Conservation (phyloP, 306 rosid species). For the Amphicarpaea edgeworthii region DNA sequence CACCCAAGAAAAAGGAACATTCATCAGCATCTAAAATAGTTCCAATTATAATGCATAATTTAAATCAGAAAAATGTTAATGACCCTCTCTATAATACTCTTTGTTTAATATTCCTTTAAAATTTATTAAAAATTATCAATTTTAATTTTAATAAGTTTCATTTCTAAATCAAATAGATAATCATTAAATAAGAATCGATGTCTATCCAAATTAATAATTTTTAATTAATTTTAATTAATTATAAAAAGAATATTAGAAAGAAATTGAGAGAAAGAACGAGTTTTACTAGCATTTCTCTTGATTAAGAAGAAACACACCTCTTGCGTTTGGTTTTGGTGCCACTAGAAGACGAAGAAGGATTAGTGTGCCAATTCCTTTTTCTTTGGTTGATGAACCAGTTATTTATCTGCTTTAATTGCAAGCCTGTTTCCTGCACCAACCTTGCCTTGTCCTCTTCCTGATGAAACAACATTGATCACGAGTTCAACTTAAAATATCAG, state of each 20-base stretch:
- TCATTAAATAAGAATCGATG: no score
- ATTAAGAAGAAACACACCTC: slow-evolving; percentile 60
- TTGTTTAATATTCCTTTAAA: no score
- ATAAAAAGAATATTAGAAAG: no score
- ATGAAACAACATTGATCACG: slow-evolving; percentile 45
- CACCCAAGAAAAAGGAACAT: slow-evolving; percentile 9
- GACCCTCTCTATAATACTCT: no score
- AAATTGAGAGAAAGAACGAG: no score
- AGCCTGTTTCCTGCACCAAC: slow-evolving; percentile 93
- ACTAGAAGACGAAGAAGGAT: slow-evolving; percentile 71
- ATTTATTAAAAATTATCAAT: neutral
- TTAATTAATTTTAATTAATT: no score
- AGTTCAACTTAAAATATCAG: neutral
- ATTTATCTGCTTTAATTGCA: slow-evolving; percentile 76
- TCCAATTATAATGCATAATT: no score
- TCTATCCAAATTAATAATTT: no score
- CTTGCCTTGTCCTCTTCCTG: slow-evolving; percentile 95
- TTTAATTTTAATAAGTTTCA: no score
- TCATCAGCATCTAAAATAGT: neutral
- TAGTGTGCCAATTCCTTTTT: slow-evolving; percentile 92
- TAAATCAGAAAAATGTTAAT: no score
- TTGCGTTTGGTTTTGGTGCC: slow-evolving; percentile 84
- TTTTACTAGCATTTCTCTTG: no score
- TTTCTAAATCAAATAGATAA: no score
- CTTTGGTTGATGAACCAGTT: slow-evolving; percentile 64